Evolutionary conservation across 805 yeast genomes (phyloP).

Genomic region (Groenewaldozyma tartarivorans): DNA sequence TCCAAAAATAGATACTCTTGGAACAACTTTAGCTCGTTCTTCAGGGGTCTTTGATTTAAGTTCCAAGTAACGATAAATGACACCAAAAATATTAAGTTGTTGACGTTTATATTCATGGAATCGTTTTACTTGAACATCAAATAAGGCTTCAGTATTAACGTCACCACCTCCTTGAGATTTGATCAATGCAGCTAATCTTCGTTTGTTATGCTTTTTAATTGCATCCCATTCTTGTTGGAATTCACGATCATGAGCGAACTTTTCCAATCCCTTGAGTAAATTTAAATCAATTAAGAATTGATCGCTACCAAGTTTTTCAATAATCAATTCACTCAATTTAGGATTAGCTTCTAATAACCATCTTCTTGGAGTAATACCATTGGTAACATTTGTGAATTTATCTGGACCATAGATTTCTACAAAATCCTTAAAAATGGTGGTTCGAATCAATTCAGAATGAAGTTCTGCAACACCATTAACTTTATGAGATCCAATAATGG

Average conservation of each 20-base stretch:
- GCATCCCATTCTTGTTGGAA: conserved; percentile 64
- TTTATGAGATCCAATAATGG: conserved; percentile 84
- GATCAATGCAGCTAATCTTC: conserved; percentile 54
- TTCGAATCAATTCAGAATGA: conserved; percentile 82
- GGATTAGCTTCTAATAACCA: conserved; percentile 96
- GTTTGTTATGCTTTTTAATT: conserved; percentile 63
- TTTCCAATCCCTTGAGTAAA: conserved; percentile 54
- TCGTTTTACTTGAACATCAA: conserved; percentile 89
- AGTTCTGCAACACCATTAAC: conserved; percentile 95
- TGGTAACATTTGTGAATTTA: conserved; percentile 84
- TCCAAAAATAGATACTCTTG: conserved; percentile 78
- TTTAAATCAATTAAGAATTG: conserved; percentile 61
- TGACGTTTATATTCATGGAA: conserved; percentile 95
- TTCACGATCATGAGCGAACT: conserved; percentile 54
- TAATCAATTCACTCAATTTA: conserved; percentile 59
- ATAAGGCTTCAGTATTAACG: conserved; percentile 64
- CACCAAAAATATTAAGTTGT: conserved; percentile 85
- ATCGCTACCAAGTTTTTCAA: conserved; percentile 52
- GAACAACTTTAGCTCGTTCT: conserved; percentile 52
- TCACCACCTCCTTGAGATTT: conserved; percentile 52
- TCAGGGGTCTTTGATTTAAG: conserved; percentile 59
- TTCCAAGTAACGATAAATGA: conserved; percentile 69
- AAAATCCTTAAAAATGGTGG: conserved; percentile 84
- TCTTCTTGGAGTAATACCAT: conserved; percentile 93
- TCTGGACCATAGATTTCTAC: conserved; percentile 73